Percentiles rank a stretch among this genome's conserved stretches.
Evolutionary conservation across 345 rosid species (phyloP).

Genomic region (Lenwebbia sp.): DNA sequence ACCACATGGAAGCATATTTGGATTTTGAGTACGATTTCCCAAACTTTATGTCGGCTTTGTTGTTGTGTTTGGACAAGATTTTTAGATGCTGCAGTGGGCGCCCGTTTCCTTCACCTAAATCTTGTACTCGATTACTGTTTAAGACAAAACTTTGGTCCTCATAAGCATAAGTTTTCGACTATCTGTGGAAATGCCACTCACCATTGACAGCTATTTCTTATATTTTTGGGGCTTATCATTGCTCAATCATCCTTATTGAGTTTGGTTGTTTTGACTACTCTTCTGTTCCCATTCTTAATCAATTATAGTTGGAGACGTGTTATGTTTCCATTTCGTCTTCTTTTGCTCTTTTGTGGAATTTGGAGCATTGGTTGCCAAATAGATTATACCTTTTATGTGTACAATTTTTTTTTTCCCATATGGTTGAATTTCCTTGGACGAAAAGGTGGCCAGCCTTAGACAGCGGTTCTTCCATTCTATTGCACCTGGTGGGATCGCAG

Average conservation of each 20-base stretch:
- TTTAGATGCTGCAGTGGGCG: background rate
- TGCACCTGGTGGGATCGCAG: constrained; percentile 90
- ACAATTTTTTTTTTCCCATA: background rate
- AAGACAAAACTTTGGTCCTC: background rate
- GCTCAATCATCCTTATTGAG: background rate
- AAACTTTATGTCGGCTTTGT: background rate
- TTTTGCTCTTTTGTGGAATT: background rate
- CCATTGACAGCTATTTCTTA: too few species aligned
- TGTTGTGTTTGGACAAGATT: background rate
- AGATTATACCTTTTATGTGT: background rate
- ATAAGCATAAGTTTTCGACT: background rate
- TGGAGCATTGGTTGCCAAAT: background rate
- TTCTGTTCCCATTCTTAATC: too few species aligned
- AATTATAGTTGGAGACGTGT: background rate
- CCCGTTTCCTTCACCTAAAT: background rate
- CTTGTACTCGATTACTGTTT: background rate
- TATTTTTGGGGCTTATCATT: background rate
- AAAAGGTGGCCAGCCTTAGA: too few species aligned
- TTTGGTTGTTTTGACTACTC: too few species aligned
- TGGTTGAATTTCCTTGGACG: too few species aligned
- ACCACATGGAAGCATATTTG: background rate
- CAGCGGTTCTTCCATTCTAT: too few species aligned
- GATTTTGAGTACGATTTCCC: background rate
- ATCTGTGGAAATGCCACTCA: background rate
- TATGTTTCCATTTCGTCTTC: background rate